Evolutionary conservation across 306 rosid species (phyloP), one percentile per base, ranked within the genome.

Genomic region (Urtica urens): DNA sequence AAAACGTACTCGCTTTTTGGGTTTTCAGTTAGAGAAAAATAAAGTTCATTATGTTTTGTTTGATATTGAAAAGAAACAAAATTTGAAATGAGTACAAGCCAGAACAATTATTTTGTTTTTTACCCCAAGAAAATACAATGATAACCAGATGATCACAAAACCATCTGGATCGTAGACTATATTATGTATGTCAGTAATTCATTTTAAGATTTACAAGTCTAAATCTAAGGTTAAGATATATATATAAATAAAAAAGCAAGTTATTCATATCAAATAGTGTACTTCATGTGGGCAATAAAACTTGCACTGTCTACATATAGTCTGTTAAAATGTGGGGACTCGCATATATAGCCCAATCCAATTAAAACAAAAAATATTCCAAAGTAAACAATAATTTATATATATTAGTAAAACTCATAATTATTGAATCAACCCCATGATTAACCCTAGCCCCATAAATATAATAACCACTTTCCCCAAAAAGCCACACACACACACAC

Each of bases 241-340:
- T 5, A 39, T 7, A 53, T 3, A 33, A 12, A n/a, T 1, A 37
- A 24, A 15, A 37, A 16, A 27, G 24, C n/a, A 7, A 35, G 14
- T 35, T 5, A 35, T 35, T 7, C 11, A 35, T 35, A 3, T 24
- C 46, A 38, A 35, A 10, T 38, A 17, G 26, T 26, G 29, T 21
- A 39, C n/a, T 25, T 49, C 41, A 28, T 13, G 49, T n/a, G 31
- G 35, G 37, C 45, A 42, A 51, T 30, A 60, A 60, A 49, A 51
- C 39, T 17, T 3, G 26, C 29, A 27, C 15, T 51, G 57, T 51
- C 57, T 21, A 35, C n/a, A n/a, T 35, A 21, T 33, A 51, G 44
- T 29, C 27, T 28, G 55, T 50, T 33, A 33, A 50, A 29, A 20
- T 20, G 55, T 23, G 78, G 64, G 66, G 67, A 62, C 78, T 37